Base-by-base conservation (phyloP, 176 grass and related monocot species). In the Oryza brachyantha region DNA sequence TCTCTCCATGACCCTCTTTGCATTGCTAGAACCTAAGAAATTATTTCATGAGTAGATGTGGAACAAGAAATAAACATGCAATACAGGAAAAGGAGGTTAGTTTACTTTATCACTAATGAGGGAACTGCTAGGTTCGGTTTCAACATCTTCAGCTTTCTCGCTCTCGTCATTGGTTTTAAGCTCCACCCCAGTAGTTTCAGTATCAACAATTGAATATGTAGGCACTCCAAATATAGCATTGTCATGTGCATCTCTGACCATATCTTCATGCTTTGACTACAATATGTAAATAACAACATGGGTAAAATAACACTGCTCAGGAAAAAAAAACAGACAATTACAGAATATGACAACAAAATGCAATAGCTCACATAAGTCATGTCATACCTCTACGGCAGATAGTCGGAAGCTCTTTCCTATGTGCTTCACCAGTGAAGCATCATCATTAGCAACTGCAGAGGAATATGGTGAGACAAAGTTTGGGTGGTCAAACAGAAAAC, bases 1-100 rank as follows among this genome's bases (percentile, higher is more conserved):
- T 97, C 94, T 80, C 89, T 86, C 94, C 91, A 97, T 29, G 94
- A 94, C 72, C 87, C 87, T 70, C 86, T 91, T 79, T 92, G 94
- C 84, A 76, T 92, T 11, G 91, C 87, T 45, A 97, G 42, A 72
- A 94, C 68, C 94, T 97, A 77, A 12, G 4, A 66, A 11, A 37
- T 61, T 35, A 13, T 60, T 72, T 65, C 7, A 67, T 80, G 13
- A 92, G 66, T 84, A 66, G 21, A 3, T 73, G 68, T 59, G 52
- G 10, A 46, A 31, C 27, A 52, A 70, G 0, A 34, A 82, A 73
- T 61, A 68, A 77, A 79, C 14, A 79, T 38, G 67, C 52, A 66
- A 54, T 61, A 13, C 52, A 40, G 5, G 66, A 8, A 22, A 55
- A 83, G 1, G 2, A 70, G 74, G 11, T 84, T 81, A 8, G 8